These are phyloP conservation scores for Glebionis coronaria DNA, from an alignment of 129 eudicot genomes.

Conservation along the genomic window DNA sequence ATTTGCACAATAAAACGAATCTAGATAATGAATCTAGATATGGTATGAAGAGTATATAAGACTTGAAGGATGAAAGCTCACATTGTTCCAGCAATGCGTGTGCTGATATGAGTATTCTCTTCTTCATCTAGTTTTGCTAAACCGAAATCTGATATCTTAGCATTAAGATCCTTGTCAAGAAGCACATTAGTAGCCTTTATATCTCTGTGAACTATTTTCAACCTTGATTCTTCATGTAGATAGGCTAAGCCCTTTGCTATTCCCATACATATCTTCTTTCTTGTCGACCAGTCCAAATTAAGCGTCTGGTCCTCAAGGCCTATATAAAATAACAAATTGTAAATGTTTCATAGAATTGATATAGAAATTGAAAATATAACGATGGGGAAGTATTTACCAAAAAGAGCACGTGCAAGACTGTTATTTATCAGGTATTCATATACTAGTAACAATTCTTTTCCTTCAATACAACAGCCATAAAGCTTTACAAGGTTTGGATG, in stretches of 20 bases:
- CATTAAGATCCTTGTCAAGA: conserved; percentile 77
- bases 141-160: conserved; percentile 92
- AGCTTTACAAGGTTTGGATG: conserved; percentile 97
- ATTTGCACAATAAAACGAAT: conserved; percentile 15
- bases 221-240: conserved; percentile 85
- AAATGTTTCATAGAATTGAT: not conserved
- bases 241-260: conserved; percentile 80
- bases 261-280: conserved; percentile 71
- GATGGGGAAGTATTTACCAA: conserved; percentile 45
- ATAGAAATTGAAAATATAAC: not conserved
- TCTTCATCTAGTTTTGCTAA: conserved; percentile 89
- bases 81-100: conserved; percentile 91
- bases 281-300: conserved; percentile 71
- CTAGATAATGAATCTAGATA: not conserved
- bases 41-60: not conserved
- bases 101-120: conserved; percentile 89
- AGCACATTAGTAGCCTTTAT: conserved; percentile 87
- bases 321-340: conserved; percentile 17
- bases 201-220: conserved; percentile 91
- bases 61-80: conserved; percentile 29
- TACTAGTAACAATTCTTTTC: conserved; percentile 63
- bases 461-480: conserved; percentile 83
- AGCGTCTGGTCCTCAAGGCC: conserved; percentile 55
- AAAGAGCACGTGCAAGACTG: conserved; percentile 88
- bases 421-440: conserved; percentile 87